Evolutionary conservation across 2,329 filamentous ascomycete genomes (phyloP).

Genomic region (Sarocladium oryzae): DNA sequence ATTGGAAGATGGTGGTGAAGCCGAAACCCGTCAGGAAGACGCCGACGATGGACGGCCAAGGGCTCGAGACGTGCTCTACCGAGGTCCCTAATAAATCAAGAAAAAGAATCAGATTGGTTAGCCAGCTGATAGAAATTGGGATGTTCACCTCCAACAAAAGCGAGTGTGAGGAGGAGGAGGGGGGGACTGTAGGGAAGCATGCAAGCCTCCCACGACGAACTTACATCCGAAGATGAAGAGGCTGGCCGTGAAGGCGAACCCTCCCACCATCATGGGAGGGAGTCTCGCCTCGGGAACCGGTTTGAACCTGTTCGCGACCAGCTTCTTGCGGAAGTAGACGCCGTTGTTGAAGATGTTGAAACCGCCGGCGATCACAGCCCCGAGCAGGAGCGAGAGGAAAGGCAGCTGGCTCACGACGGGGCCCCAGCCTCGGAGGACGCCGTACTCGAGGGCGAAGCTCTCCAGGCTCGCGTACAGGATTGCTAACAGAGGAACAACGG

Average conservation of each 20-base stretch:
- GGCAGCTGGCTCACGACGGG: background rate
- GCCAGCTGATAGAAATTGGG: too few relatives aligned
- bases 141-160: too few relatives aligned
- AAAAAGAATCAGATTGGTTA: too few relatives aligned
- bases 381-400: background rate
- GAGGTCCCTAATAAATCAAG: background rate
- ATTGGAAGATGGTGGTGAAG: background rate
- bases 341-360: background rate
- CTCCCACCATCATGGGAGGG: slow-evolving; percentile 41
- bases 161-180: too few relatives aligned
- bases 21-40: background rate
- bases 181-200: too few relatives aligned
- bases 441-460: background rate
- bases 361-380: background rate
- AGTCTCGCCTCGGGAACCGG: slow-evolving; percentile 20
- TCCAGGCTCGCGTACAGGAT: background rate
- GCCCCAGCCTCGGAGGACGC: background rate
- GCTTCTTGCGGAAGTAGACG: background rate
- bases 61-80: background rate
- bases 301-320: background rate
- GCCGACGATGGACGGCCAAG: background rate
- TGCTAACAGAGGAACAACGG: too few relatives aligned
- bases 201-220: too few relatives aligned
- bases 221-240: slow-evolving; percentile 57
- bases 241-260: slow-evolving; percentile 43